Conservation (phyloP, 2,329 filamentous ascomycete species). For the Clonostachys byssicola region DNA sequence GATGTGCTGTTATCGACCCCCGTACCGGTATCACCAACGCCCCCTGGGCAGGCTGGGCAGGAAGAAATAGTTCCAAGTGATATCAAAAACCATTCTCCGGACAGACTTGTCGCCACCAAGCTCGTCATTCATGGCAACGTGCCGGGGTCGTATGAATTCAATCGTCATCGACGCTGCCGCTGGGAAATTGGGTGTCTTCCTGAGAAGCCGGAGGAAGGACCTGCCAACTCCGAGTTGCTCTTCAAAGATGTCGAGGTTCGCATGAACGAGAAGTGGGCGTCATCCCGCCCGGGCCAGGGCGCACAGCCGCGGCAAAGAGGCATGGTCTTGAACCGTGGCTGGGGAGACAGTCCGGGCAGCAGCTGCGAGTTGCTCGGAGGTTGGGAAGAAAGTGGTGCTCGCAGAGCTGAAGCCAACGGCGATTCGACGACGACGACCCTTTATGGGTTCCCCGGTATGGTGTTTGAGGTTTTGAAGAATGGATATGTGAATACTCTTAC, state of each 20-base stretch:
- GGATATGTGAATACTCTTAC: constrained; percentile 86
- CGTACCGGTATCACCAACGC: constrained; percentile 57
- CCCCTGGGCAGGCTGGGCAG: constrained; percentile 36
- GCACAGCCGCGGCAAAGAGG: constrained; percentile 49
- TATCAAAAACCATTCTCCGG: constrained; percentile 39
- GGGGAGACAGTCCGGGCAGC: constrained; percentile 87
- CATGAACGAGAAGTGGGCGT: constrained; percentile 66
- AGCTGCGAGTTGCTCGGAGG: constrained; percentile 82
- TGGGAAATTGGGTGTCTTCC: constrained; percentile 70
- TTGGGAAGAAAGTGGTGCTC: constrained; percentile 71
- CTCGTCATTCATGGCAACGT: constrained; percentile 93
- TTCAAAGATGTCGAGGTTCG: constrained; percentile 69
- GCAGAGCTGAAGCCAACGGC: constrained; percentile 47
- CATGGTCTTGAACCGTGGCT: constrained; percentile 91
- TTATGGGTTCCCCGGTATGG: constrained; percentile 87
- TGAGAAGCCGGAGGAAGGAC: constrained; percentile 33
- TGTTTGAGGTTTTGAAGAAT: constrained; percentile 95
- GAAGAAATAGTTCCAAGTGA: constrained; percentile 8
- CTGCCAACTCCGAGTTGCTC: constrained; percentile 66
- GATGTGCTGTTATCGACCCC: constrained; percentile 87
- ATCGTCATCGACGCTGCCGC: constrained; percentile 82
- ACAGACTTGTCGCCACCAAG: constrained; percentile 81
- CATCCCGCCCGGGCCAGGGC: constrained; percentile 50
- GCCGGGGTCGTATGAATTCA: constrained; percentile 94
- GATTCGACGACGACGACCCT: constrained; percentile 76